phyloP scores from a whole-genome alignment of 345 rosid species.

The Clarkia xantiana region DNA sequence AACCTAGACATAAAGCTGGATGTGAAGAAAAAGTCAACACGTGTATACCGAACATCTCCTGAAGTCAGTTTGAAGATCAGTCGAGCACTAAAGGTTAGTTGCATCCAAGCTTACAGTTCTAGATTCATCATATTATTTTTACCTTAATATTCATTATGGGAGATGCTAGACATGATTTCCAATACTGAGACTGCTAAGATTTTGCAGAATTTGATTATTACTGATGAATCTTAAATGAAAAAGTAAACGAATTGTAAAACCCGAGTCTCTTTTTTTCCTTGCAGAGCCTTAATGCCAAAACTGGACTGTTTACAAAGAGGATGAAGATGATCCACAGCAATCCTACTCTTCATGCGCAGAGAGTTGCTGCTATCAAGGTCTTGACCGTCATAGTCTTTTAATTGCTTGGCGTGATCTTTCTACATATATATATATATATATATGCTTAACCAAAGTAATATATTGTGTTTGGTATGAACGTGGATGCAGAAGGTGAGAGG shows the following conservation, averaged over 20 bases:
- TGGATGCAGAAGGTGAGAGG: conserved; percentile 67
- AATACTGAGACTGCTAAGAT: too few species aligned
- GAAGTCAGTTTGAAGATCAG: conserved; percentile 17
- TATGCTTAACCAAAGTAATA: too few species aligned
- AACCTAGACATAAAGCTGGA: conserved; percentile 15
- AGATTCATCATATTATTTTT: neutral
- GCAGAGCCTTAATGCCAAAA: conserved; percentile 92
- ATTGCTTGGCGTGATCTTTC: too few species aligned
- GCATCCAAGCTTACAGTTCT: neutral
- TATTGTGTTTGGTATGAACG: neutral
- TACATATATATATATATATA: too few species aligned
- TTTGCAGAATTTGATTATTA: too few species aligned
- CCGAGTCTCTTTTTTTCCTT: conserved; percentile 26
- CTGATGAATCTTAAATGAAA: too few species aligned
- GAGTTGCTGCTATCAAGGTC: conserved; percentile 93
- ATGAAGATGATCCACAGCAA: conserved; percentile 85
- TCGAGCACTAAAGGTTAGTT: conserved; percentile 14
- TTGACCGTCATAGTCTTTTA: conserved; percentile 1
- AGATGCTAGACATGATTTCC: too few species aligned
- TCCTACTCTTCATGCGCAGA: conserved; percentile 71
- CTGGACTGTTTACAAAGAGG: conserved; percentile 77
- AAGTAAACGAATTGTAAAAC: too few species aligned
- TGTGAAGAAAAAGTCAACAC: conserved; percentile 9
- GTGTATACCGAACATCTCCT: conserved; percentile 10
- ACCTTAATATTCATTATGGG: neutral